Conservation (phyloP, 345 rosid genomes). For the Aurinia saxatilis region DNA sequence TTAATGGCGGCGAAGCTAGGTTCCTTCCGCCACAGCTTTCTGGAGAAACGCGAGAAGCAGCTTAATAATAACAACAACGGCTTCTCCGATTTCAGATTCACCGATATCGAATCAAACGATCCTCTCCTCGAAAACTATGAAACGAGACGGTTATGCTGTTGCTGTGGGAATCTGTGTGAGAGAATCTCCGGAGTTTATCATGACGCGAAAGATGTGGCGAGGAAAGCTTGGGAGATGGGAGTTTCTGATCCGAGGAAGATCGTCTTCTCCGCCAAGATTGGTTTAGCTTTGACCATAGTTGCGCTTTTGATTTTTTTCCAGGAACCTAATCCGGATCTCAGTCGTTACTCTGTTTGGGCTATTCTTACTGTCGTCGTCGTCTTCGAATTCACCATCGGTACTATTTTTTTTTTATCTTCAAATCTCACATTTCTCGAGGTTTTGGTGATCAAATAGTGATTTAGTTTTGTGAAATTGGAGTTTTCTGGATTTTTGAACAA, state of each 20-base stretch:
- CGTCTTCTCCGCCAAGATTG: conserved; percentile 83
- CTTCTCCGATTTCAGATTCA: conserved; percentile 35
- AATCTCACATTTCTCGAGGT: neutral
- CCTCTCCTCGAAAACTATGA: neutral
- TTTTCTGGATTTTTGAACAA: neutral
- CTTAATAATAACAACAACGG: conserved; percentile 37
- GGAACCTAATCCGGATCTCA: conserved; percentile 49
- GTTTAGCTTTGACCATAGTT: conserved; percentile 61
- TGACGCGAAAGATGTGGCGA: conserved; percentile 33
- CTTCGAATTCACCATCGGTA: conserved; percentile 93
- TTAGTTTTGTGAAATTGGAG: neutral
- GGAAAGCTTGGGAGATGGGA: conserved; percentile 61
- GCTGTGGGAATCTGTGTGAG: conserved; percentile 27
- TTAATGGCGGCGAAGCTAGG: conserved; percentile 48
- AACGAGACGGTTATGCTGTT: neutral
- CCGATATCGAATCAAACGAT: conserved; percentile 22
- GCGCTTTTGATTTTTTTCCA: conserved; percentile 64
- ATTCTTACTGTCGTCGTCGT: conserved; percentile 88
- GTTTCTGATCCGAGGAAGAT: conserved; percentile 80
- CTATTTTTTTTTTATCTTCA: neutral
- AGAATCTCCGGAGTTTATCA: conserved; percentile 23
- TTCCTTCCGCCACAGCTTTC: conserved; percentile 37
- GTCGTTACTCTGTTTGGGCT: conserved; percentile 82
- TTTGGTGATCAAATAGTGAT: neutral
- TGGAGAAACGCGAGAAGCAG: conserved; percentile 42